Evolutionary conservation across 75 land plant genomes (phyloP).

Genomic region (Ceratopteris richardii): DNA sequence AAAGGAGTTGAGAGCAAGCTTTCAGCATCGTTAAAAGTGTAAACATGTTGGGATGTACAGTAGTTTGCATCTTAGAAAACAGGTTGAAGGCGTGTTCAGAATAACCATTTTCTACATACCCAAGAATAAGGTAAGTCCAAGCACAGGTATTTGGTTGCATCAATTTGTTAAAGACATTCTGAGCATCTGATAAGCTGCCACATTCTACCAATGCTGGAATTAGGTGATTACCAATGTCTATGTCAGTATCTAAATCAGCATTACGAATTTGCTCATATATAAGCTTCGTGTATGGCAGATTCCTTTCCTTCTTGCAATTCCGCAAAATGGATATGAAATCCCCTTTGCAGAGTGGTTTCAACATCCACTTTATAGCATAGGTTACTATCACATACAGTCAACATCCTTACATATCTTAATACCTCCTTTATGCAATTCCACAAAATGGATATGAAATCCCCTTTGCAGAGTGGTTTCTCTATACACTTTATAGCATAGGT

Average conservation of each 20-base stretch:
- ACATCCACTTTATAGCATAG: no score
- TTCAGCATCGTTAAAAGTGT: slow-evolving; percentile 13
- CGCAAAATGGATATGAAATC: not conserved
- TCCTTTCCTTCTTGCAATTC: slow-evolving; percentile 3
- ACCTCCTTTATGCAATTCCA: not conserved
- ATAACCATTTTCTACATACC: slow-evolving; percentile 4
- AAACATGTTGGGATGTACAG: slow-evolving; percentile 9
- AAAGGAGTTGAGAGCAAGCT: slow-evolving; percentile 5
- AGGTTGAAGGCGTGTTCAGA: not conserved
- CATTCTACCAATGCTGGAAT: not conserved
- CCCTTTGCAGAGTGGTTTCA: not conserved
- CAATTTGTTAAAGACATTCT: not conserved
- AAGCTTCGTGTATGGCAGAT: not conserved
- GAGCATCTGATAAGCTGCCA: slow-evolving; percentile 2
- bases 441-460: not conserved
- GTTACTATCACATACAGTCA: no score
- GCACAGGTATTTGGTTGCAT: not conserved
- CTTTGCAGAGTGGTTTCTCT: not conserved
- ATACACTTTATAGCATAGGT: not conserved
- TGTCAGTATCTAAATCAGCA: not conserved
- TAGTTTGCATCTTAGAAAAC: slow-evolving; percentile 5
- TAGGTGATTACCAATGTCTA: not conserved
- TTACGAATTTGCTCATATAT: slow-evolving; percentile 1
- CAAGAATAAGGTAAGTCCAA: slow-evolving; percentile 12
- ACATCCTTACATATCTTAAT: no score